phyloP scores from a whole-genome alignment of 345 rosid genomes.

The Populus alba region DNA sequence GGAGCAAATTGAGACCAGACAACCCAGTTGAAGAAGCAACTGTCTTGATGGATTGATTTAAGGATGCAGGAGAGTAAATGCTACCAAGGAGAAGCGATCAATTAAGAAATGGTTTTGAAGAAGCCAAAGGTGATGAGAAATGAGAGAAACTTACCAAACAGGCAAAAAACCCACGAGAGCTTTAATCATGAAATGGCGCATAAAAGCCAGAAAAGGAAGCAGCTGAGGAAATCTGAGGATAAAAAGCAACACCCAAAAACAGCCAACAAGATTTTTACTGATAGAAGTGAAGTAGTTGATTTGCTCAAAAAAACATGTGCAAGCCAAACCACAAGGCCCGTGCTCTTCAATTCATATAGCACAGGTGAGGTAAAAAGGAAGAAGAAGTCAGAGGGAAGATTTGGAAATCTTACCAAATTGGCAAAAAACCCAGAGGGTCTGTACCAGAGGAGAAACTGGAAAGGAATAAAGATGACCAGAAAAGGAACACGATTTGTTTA shows the following conservation, averaged over 20 bases:
- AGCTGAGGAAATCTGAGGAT: slow-evolving; percentile 9
- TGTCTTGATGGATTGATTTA: background rate
- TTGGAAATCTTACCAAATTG: slow-evolving; percentile 19
- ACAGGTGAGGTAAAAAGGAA: background rate
- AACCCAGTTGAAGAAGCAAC: background rate
- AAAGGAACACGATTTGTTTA: background rate
- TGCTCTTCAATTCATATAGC: background rate
- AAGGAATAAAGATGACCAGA: background rate
- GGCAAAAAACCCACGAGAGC: slow-evolving; percentile 20
- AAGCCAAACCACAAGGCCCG: background rate
- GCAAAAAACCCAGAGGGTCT: slow-evolving; percentile 1
- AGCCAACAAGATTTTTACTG: background rate
- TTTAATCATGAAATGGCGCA: background rate
- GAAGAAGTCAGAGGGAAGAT: background rate
- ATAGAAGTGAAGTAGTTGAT: background rate
- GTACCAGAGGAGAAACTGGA: background rate
- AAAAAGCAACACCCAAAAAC: background rate
- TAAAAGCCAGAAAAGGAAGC: slow-evolving; percentile 4
- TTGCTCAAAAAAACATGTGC: background rate
- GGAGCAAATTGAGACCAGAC: background rate
- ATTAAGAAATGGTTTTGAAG: background rate
- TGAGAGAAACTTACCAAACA: slow-evolving; percentile 12
- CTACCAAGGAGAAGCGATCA: background rate
- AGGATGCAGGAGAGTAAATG: background rate
- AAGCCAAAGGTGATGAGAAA: background rate